Evolutionary conservation across 2,329 filamentous ascomycete genomes (phyloP), one percentile per base, ranked within the genome.

Genomic region (Bertia moriformis): DNA sequence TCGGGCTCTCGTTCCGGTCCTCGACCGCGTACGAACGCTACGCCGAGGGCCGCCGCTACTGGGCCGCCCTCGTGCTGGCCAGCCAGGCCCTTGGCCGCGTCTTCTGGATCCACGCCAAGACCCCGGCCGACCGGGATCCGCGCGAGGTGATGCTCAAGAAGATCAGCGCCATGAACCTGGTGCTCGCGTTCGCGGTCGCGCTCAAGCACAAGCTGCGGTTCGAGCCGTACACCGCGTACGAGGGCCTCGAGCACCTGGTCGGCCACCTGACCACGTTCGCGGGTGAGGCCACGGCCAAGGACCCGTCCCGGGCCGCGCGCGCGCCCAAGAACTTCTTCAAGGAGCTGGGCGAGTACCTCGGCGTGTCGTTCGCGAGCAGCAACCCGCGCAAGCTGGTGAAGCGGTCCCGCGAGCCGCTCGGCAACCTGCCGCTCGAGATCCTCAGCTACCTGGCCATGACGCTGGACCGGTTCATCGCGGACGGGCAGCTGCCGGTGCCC

Each of bases 181-280:
- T 91, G 45, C 70, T 85, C 19, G 81, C 83, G 2, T 91, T 83
- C 49, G 71, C 83, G n/a, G 66, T 83, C 14, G 62, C 85, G 2
- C 65, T 93, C 42, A 89, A 89, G 61, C 85, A 91, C 59, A 79
- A 77, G 49, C 71, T 93, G 20, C 82, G 85, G 20, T 89, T 89
- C 54, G 84, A 93, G 54, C 84, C 85, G 1, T 84, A 83, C 49
- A 75, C 78, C 22, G 71, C 79, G 39, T 89, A 91, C 54, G 70
- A 78, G 1, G 85, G 91, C 50, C 65, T 93, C 4, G 61, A 71
- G 27, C 71, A 78, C 15, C 65, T 87, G 13, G 69, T 88, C 19
- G 69, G 70, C 14, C 78, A 87, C 51, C 67, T 93, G 19, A 71
- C 84, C 46, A 88, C 83, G 0, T 85, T 86, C 49, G 82, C 85